These are phyloP conservation scores for Termitomyces sp. DNA, from an alignment of 768 basidiomycete genomes.

Conservation along the genomic window DNA sequence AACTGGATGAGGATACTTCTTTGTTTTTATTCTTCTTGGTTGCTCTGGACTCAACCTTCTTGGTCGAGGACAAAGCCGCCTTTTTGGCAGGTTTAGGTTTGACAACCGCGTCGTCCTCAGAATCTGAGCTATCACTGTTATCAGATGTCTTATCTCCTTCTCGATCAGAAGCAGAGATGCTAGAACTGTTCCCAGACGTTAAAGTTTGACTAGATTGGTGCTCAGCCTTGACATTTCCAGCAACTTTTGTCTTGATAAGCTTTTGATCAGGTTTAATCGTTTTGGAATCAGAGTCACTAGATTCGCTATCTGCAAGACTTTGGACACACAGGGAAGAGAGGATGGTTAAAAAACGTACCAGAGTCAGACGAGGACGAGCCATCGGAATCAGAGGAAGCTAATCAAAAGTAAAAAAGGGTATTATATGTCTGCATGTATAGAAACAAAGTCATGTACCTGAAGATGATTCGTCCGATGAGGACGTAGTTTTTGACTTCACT, in stretches of 20 bases:
- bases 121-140: slow-evolving; percentile 8
- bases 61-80: not conserved
- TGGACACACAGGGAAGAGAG: not conserved
- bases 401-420: not conserved
- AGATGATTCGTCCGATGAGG: slow-evolving; percentile 8
- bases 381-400: slow-evolving; percentile 16
- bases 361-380: slow-evolving; percentile 24
- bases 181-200: slow-evolving; percentile 15
- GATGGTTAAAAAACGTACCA: slow-evolving; percentile 11
- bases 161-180: slow-evolving; percentile 3
- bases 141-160: slow-evolving; percentile 1
- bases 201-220: slow-evolving; percentile 17
- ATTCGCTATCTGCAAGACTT: slow-evolving; percentile 28
- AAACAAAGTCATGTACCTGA: slow-evolving; percentile 6
- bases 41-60: slow-evolving; percentile 5
- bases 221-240: slow-evolving; percentile 1
- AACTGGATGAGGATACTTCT: not conserved
- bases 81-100: slow-evolving; percentile 2
- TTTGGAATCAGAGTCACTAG: slow-evolving; percentile 22
- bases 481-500: not conserved
- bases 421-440: not conserved
- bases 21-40: slow-evolving; percentile 1
- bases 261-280: slow-evolving; percentile 7
- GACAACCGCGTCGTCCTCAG: not conserved
- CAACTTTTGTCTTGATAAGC: slow-evolving; percentile 6